Base-by-base conservation (phyloP, 225 moss, liverwort and hornwort genomes). In the Physcomitrium patens region DNA sequence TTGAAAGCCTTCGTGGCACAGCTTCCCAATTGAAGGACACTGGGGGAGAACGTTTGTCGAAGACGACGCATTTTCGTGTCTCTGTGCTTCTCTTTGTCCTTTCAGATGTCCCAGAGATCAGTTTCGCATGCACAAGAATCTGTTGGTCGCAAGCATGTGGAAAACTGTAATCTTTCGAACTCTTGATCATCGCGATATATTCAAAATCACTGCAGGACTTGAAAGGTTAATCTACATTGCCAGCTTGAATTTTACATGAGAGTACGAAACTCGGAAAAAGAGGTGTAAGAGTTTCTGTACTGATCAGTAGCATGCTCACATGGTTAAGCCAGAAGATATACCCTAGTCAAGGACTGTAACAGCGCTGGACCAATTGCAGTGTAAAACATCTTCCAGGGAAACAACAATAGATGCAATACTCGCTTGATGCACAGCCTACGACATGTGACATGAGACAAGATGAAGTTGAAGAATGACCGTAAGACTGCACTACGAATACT, bases 21-120 rank as follows among this genome's bases (percentile, higher is more conserved):
- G 68, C 68, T 60, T 87, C 82, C 81, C 79, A 77, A 63, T 82
- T 62, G 43, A 83, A 80, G 13, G 77, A 76, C 22, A 68, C 67
- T 73, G 60, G 28, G 57, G 67, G 53, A 63, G 82, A 79, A 71
- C 5, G 31, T 31, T 31, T 31, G 2, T 31, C 5, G 5, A 5
- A 31, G 31, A 31, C 31, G 31, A 31, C 31, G 31, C 31, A 5
- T 31, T 31, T 2, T 31, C 2, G 2, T 31, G 31, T 71, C 71
- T 78, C 62, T 24, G 1, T 18, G n/a, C 43, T 20, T 26, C 49
- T 53, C 65, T 49, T 55, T 10, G 17, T 20, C 69, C 84, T 81
- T 74, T 62, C 80, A 67, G 47, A 28, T 65, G 73, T 76, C 26
- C 51, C 49, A n/a, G 65, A 37, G 41, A 55, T 52, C 77, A 77